These are phyloP conservation scores for Boletales sp. DNA, from an alignment of 768 basidiomycete genomes.

Conservation along the genomic window DNA sequence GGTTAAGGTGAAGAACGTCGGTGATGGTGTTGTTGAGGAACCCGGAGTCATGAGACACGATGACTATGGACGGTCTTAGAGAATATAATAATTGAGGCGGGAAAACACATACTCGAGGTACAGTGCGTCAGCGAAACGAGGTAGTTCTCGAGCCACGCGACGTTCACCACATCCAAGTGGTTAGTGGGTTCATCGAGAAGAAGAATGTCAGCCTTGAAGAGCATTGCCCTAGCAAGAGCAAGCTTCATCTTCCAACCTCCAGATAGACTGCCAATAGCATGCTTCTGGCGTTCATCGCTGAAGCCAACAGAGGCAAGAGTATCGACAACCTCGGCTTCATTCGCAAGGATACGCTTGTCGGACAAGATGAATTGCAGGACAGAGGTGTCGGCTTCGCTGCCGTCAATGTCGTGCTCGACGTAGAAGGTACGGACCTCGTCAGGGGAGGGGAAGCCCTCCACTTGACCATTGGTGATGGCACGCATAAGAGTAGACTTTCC, in stretches of 20 bases:
- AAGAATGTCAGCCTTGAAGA: slow-evolving; percentile 97
- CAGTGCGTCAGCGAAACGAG: slow-evolving; percentile 82
- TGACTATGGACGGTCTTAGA: slow-evolving; percentile 48
- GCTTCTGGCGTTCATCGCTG: slow-evolving; percentile 78
- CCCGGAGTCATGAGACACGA: slow-evolving; percentile 95
- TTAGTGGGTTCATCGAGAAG: slow-evolving; percentile 96
- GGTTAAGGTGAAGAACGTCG: slow-evolving; percentile 95
- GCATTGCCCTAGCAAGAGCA: slow-evolving; percentile 92
- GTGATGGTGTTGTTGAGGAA: slow-evolving; percentile 99
- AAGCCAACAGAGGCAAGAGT: slow-evolving; percentile 92
- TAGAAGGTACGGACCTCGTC: slow-evolving; percentile 98
- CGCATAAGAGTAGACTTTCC: slow-evolving; percentile 96
- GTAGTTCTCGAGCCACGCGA: slow-evolving; percentile 96
- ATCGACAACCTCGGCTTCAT: slow-evolving; percentile 66
- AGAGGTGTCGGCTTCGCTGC: slow-evolving; percentile 87
- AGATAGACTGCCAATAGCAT: slow-evolving; percentile 85
- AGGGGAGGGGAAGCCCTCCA: slow-evolving; percentile 97
- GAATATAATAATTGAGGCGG: neutral
- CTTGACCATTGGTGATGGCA: slow-evolving; percentile 91
- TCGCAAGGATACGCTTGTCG: slow-evolving; percentile 78
- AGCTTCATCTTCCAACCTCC: slow-evolving; percentile 99
- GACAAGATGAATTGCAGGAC: slow-evolving; percentile 83
- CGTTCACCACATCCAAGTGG: slow-evolving; percentile 95
- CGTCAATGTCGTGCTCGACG: slow-evolving; percentile 99
- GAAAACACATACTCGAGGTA: slow-evolving; percentile 71